These are phyloP conservation scores for Collybia mongolica DNA, from an alignment of 768 basidiomycete species.

Conservation along the genomic window DNA sequence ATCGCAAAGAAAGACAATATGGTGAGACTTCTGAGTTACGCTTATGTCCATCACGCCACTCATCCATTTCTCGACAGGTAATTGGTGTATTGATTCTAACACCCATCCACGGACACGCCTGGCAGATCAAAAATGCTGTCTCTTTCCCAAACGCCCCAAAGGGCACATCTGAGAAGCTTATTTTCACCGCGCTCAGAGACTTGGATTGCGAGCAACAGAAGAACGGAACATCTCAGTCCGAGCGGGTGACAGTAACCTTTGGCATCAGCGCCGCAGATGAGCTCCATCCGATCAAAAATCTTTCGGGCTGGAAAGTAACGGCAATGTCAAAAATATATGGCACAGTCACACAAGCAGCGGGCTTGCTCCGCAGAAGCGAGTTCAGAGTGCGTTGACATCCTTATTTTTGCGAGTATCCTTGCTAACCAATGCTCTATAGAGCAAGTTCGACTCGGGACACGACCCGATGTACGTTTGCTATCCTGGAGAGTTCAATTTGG, in stretches of 20 bases:
- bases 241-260: conserved; percentile 41
- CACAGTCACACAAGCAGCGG: conserved; percentile 35
- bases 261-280: conserved; percentile 44
- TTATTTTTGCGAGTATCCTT: neutral
- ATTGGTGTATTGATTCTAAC: conserved; percentile 53
- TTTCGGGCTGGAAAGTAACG: conserved; percentile 46
- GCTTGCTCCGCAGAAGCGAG: conserved; percentile 39
- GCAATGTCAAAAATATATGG: conserved; percentile 43
- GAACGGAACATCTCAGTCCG: conserved; percentile 2
- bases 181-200: conserved; percentile 44
- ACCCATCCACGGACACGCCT: conserved; percentile 39
- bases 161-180: conserved; percentile 53
- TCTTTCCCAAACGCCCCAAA: conserved; percentile 53
- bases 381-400: conserved; percentile 34
- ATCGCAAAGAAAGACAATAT: conserved; percentile 39
- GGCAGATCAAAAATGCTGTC: conserved; percentile 56
- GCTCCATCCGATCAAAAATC: conserved; percentile 38
- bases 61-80: conserved; percentile 23
- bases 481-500: conserved; percentile 45
- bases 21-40: conserved; percentile 9
- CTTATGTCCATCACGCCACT: neutral
- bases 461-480: conserved; percentile 52
- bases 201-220: conserved; percentile 26
- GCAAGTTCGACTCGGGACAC: conserved; percentile 42
- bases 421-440: conserved; percentile 19